Evolutionary conservation across 768 basidiomycete species (phyloP), one percentile per base, ranked within the genome.

Genomic region (Boletus tomentosulus): DNA sequence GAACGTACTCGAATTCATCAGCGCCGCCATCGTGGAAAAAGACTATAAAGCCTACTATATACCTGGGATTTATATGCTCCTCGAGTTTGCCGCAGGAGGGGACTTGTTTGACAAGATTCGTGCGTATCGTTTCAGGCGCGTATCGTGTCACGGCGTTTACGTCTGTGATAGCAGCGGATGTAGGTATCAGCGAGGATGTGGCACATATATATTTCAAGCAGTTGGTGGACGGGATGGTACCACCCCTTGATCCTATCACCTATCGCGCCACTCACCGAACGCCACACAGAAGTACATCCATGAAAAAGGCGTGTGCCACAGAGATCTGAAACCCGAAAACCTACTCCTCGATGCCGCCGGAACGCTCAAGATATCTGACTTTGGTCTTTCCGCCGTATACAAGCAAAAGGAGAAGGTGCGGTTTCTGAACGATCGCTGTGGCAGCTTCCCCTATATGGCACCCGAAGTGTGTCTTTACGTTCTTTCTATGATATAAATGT

Each of bases 51-150:
- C 75, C 47, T 60, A 74, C 35, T 94, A 85, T 64, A 71, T 85
- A 0, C 88, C 92, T 0, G 96, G 89, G 0, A 79, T 93, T 22
- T 99, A 98, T 66, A 92, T 99, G 80, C 73, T 98, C 19, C 73
- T 99, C 63, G 97, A 98, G 68, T 74, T 96, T 33, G 97, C 96
- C 0, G 84, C 84, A 1, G 95, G 94, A 22, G 97, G 97, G 0
- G 97, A 98, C 70, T 73, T 99, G 31, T 99, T 99, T 68, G 97
- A 99, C 71, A 99, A 98, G 76, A 99, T 99, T 48, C 90, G 96
- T 96, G 64, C 41, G 87, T 69, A 47, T 59, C 12, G 46, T 39
- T 37, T 45, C 22, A 10, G 31, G 1, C 48, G 33, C 12, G 8
- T 41, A 19, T 30, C 22, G 24, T 42, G 49, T 33, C 43, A 34